Conservation (phyloP, 2,329 filamentous ascomycete species). For the Zymoseptoria passerinii region DNA sequence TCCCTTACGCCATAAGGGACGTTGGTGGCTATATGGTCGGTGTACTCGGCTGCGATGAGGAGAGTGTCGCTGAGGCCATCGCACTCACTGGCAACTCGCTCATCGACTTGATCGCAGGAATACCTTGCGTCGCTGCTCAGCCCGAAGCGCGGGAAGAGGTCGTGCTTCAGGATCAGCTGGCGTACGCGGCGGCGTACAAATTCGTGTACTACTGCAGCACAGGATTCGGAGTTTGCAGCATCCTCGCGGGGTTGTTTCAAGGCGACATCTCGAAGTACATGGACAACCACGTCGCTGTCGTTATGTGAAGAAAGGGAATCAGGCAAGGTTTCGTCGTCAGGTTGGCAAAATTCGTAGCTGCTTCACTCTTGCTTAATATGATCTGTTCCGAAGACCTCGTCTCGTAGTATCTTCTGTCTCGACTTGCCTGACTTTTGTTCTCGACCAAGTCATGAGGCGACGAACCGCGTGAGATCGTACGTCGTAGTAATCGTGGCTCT, state of each 20-base stretch:
- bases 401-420: neutral
- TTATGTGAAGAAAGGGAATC: conserved; percentile 9
- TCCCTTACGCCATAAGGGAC: conserved; percentile 37
- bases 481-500: neutral
- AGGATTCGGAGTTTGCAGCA: conserved; percentile 24
- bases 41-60: conserved; percentile 42
- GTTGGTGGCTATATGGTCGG: conserved; percentile 45
- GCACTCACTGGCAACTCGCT: conserved; percentile 46
- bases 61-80: conserved; percentile 40
- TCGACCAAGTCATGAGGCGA: neutral
- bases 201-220: conserved; percentile 26
- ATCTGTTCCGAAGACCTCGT: neutral
- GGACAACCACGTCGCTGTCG: conserved; percentile 39
- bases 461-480: neutral
- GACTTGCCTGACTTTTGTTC: neutral
- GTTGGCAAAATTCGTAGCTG: neutral
- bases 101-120: conserved; percentile 39
- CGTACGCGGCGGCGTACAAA: conserved; percentile 24
- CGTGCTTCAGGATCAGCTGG: conserved; percentile 21
- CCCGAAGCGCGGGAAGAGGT: conserved; percentile 27
- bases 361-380: neutral
- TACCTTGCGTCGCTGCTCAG: conserved; percentile 48
- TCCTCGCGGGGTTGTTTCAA: conserved; percentile 23
- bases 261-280: conserved; percentile 29
- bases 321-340: neutral